These are phyloP conservation scores for Aspergillus sp. DNA, from an alignment of 2,329 filamentous ascomycete genomes.

Conservation along the genomic window DNA sequence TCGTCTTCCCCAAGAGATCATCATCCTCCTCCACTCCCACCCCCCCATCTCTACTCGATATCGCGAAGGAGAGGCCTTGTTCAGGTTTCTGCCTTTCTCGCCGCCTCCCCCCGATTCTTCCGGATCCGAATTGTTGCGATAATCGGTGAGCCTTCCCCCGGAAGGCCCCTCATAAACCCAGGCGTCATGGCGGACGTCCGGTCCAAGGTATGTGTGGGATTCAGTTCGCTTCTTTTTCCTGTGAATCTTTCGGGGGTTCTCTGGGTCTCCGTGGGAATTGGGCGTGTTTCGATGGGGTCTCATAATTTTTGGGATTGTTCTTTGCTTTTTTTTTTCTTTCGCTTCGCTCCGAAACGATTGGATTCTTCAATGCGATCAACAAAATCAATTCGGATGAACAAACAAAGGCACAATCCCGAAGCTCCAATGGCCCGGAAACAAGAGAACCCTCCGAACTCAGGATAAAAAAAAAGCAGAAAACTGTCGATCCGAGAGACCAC, in stretches of 20 bases:
- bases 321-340: too few relatives aligned
- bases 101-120: conserved; percentile 25
- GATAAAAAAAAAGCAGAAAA: not conserved
- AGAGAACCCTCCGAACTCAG: too few relatives aligned
- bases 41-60: not conserved
- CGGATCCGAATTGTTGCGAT: conserved; percentile 46
- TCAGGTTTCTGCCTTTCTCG: conserved; percentile 37
- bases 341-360: too few relatives aligned
- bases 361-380: not conserved
- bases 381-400: not conserved
- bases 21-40: conserved; percentile 4
- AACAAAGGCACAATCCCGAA: not conserved
- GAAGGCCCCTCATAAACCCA: conserved; percentile 49
- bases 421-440: not conserved
- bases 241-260: not conserved
- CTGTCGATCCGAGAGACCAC: conserved; percentile 1
- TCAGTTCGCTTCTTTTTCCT: not conserved
- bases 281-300: not conserved
- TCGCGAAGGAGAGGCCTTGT: conserved; percentile 23
- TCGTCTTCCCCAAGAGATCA: conserved; percentile 9
- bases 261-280: not conserved
- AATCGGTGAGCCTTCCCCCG: conserved; percentile 48
- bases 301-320: too few relatives aligned
- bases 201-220: conserved; percentile 47
- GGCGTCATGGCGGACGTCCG: conserved; percentile 54